These are phyloP conservation scores for Aspergillus tanneri DNA, from an alignment of 2,329 filamentous ascomycete species.

Conservation along the genomic window DNA sequence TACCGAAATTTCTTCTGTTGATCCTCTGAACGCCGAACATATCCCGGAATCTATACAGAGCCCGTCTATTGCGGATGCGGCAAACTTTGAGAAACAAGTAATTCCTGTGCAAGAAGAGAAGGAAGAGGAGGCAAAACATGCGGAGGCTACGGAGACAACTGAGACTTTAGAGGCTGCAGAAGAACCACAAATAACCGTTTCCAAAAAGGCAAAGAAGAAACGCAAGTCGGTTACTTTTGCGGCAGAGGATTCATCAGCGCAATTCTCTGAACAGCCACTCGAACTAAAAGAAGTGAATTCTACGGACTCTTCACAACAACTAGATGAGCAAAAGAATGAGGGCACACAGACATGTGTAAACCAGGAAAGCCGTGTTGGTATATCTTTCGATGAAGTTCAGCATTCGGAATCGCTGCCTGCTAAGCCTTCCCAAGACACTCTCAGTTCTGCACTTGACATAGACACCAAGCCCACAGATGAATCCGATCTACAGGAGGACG, in stretches of 20 bases:
- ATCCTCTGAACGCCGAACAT: not conserved
- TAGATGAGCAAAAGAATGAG: not conserved
- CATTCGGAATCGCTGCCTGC: not conserved
- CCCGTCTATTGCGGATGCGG: not conserved
- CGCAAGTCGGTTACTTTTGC: slow-evolving; percentile 17
- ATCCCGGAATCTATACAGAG: not conserved
- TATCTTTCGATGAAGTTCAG: not conserved
- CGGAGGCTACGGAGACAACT: not conserved
- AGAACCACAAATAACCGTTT: slow-evolving; percentile 12
- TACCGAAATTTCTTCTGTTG: not conserved
- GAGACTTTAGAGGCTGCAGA: slow-evolving; percentile 4
- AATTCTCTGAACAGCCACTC: not conserved
- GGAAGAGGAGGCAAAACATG: slow-evolving; percentile 3
- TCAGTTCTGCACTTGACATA: not conserved
- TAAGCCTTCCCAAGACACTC: not conserved
- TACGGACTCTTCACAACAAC: not conserved
- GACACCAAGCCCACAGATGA: not conserved
- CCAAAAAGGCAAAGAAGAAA: slow-evolving; percentile 36
- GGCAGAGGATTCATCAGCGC: not conserved
- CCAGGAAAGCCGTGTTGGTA: not conserved
- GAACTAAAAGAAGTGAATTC: not conserved
- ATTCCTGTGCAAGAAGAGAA: not conserved
- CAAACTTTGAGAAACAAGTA: not conserved
- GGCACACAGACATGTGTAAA: not conserved
- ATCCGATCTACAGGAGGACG: slow-evolving; percentile 9